phyloP scores from a whole-genome alignment of 2,329 filamentous ascomycete species.

The Colletotrichum sp. region DNA sequence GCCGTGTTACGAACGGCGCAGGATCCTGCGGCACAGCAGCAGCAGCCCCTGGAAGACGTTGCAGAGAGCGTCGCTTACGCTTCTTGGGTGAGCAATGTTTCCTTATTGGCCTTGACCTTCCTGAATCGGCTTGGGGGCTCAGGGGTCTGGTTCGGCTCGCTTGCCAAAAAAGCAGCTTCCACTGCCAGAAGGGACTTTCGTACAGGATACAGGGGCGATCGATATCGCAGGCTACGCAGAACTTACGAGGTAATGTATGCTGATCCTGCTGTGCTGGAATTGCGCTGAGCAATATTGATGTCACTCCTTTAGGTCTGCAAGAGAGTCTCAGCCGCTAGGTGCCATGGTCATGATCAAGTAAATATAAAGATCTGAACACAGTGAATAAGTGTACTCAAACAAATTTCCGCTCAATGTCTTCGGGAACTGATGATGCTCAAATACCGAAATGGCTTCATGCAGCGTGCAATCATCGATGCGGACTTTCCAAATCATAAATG shows the following conservation, averaged over 20 bases:
- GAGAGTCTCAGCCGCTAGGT: rapidly evolving
- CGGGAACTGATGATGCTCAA: neutral
- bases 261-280: neutral
- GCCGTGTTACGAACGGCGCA: neutral
- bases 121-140: neutral
- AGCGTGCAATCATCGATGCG: neutral
- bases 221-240: rapidly evolving
- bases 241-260: rapidly evolving
- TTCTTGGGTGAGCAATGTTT: neutral
- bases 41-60: neutral
- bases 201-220: rapidly evolving
- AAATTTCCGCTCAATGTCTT: rapidly evolving
- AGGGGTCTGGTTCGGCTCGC: neutral
- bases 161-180: neutral
- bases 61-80: neutral
- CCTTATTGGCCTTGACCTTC: neutral
- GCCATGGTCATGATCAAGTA: neutral
- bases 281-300: neutral
- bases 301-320: neutral
- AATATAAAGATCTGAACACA: neutral
- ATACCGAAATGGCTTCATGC: neutral
- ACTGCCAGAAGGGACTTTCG: neutral
- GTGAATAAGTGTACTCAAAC: rapidly evolving
- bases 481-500: neutral
- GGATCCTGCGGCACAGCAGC: neutral